Evolutionary conservation across 805 yeast species (phyloP).

Genomic region (Lipomyces anomalus): DNA sequence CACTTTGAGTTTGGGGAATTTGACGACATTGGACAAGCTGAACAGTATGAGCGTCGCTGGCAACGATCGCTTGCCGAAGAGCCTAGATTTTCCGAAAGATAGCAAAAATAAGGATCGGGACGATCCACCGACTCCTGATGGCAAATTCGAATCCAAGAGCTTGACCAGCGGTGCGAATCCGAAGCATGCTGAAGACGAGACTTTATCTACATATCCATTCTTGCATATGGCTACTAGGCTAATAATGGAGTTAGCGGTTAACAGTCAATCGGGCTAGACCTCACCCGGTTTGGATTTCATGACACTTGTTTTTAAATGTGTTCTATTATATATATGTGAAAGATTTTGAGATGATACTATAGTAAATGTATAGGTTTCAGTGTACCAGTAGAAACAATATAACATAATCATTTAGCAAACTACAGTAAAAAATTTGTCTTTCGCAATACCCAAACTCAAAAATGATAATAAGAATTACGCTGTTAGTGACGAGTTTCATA

Average conservation of each 20-base stretch:
- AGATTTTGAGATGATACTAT: too few species aligned
- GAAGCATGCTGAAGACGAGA: slow-evolving; percentile 67
- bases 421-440: too few species aligned
- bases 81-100: background rate
- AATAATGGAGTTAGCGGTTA: slow-evolving; percentile 95
- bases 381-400: too few species aligned
- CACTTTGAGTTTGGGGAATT: slow-evolving; percentile 15
- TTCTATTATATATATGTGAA: too few species aligned
- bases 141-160: slow-evolving; percentile 9
- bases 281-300: too few species aligned
- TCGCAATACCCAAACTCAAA: too few species aligned
- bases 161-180: slow-evolving; percentile 24
- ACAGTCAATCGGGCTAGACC: slow-evolving; percentile 53
- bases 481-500: too few species aligned
- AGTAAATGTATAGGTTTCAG: too few species aligned
- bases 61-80: background rate
- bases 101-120: background rate
- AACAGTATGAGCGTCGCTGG: background rate
- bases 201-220: slow-evolving; percentile 94
- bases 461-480: too few species aligned
- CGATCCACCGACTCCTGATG: background rate
- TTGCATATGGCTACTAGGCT: slow-evolving; percentile 84
- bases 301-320: too few species aligned
- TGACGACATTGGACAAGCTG: slow-evolving; percentile 6
- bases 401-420: too few species aligned